Evolutionary conservation across 768 basidiomycete species (phyloP), one percentile per base, ranked within the genome.

Genomic region (Mycena galopus): DNA sequence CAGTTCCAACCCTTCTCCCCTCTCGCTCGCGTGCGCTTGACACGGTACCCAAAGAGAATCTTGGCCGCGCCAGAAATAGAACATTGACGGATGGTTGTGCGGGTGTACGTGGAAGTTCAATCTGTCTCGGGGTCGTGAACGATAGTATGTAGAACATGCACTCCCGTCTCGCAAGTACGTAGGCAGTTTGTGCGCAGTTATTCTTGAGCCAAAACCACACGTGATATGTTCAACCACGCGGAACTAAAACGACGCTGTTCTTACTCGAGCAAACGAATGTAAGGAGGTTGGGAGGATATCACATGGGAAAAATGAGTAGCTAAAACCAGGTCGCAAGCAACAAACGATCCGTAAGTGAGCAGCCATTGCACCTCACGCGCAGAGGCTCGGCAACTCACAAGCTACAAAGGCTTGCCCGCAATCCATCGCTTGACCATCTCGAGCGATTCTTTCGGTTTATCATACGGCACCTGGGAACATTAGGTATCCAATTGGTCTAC

Each of bases 361-460:
- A 60, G 39, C 59, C 59, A 42, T 60, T 42, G 61, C 61, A 63
- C 61, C 30, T 61, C 37, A 44, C 59, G 37, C 30, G 44, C 44
- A 47, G 61, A 50, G 44, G 61, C 61, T 63, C 44, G 44, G 58
- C 37, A 55, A 66, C 65, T 55, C 65, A 50, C 65, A n/a, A 64
- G 42, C 61, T 72, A 73, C 65, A 78, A n/a, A 77, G 63, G 21
- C 44, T 76, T 61, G 17, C 72, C 78, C 14, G 81, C 81, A 61
- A 90, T 67, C 90, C 89, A 90, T 53, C 82, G 82, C 56, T 86
- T 86, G 12, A 88, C 81, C 27, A 91, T 81, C 33, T 80, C 83
- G 50, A 91, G 79, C 12, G 88, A 84, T 72, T 90, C 87, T 66
- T 83, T 84, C 10, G 90, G 90, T 77, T 91, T 90, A 73, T 93